phyloP scores from a whole-genome alignment of 495 filamentous ascomycete genomes.

The Penicillium tannophilum region DNA sequence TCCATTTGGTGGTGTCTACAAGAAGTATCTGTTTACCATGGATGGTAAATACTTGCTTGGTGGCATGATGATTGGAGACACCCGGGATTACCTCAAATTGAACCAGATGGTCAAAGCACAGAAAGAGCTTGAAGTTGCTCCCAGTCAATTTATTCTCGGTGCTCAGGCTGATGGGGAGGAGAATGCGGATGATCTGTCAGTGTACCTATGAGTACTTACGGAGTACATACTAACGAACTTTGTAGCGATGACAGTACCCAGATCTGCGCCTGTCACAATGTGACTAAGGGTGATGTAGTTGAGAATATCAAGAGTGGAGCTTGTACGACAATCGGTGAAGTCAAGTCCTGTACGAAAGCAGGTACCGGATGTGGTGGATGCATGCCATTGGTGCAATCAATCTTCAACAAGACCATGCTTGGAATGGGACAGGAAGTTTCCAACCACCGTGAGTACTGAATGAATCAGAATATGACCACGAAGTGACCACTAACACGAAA shows the following conservation, averaged over 20 bases:
- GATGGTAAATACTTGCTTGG: conserved; percentile 93
- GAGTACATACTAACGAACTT: neutral
- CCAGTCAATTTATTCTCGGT: conserved; percentile 88
- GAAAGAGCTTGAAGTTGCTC: conserved; percentile 80
- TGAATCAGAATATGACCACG: neutral
- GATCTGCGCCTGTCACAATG: conserved; percentile 96
- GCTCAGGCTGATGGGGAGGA: conserved; percentile 74
- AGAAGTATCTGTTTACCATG: conserved; percentile 91
- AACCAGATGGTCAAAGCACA: conserved; percentile 92
- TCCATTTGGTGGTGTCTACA: conserved; percentile 91
- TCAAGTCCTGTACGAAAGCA: conserved; percentile 94
- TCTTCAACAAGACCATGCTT: conserved; percentile 92
- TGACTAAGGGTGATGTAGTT: conserved; percentile 83
- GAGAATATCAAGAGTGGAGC: conserved; percentile 74
- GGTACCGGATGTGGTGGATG: conserved; percentile 95
- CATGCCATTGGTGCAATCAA: conserved; percentile 87
- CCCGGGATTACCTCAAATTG: conserved; percentile 89
- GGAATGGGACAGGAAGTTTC: conserved; percentile 89
- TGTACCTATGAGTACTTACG: neutral
- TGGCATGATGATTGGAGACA: conserved; percentile 99
- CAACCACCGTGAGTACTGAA: conserved; percentile 62
- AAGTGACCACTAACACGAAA: neutral
- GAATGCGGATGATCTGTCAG: conserved; percentile 67
- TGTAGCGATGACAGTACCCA: conserved; percentile 79
- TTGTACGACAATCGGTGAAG: conserved; percentile 82